Percentiles rank a stretch among this genome's conserved stretches.
Evolutionary conservation across 306 rosid genomes (phyloP).

Genomic region (Sophora flavescens): DNA sequence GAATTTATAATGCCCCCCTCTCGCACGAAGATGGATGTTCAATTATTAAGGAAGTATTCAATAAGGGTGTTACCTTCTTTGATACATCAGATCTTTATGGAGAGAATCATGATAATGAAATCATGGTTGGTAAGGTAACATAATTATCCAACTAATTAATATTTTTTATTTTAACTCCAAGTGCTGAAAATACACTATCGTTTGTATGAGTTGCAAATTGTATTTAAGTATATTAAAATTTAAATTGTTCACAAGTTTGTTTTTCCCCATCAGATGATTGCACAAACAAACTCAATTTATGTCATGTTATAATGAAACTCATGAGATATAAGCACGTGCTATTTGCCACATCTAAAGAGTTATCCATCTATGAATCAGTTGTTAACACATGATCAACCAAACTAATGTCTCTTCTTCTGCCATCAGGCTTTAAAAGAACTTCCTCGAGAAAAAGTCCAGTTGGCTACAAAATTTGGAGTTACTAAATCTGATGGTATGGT

Average conservation of each 20-base stretch:
- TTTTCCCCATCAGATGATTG: constrained; percentile 1
- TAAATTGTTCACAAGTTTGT: neutral
- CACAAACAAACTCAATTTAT: neutral
- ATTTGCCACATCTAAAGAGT: neutral
- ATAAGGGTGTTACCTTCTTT: constrained; percentile 73
- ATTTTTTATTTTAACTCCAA: neutral
- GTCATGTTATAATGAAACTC: constrained; percentile 6
- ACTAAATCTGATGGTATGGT: constrained; percentile 21
- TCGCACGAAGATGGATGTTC: constrained; percentile 73
- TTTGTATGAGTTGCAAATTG: neutral
- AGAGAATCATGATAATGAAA: constrained; percentile 65
- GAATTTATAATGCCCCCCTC: constrained; percentile 68
- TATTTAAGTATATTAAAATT: neutral
- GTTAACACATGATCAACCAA: constrained; percentile 30
- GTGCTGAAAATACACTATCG: constrained; percentile 9
- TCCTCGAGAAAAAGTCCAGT: constrained; percentile 69
- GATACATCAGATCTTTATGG: constrained; percentile 80
- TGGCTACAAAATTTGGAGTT: constrained; percentile 80
- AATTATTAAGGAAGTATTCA: constrained; percentile 70
- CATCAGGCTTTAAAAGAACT: constrained; percentile 73
- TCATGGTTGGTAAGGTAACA: constrained; percentile 78
- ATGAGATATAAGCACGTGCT: neutral
- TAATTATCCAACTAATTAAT: constrained; percentile 10
- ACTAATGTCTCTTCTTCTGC: constrained; percentile 21
- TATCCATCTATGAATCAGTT: constrained; percentile 3